Percentiles rank a stretch among this genome's conserved stretches.
phyloP scores from a whole-genome alignment of 2,329 filamentous ascomycete genomes.

The Botryotinia calthae region DNA sequence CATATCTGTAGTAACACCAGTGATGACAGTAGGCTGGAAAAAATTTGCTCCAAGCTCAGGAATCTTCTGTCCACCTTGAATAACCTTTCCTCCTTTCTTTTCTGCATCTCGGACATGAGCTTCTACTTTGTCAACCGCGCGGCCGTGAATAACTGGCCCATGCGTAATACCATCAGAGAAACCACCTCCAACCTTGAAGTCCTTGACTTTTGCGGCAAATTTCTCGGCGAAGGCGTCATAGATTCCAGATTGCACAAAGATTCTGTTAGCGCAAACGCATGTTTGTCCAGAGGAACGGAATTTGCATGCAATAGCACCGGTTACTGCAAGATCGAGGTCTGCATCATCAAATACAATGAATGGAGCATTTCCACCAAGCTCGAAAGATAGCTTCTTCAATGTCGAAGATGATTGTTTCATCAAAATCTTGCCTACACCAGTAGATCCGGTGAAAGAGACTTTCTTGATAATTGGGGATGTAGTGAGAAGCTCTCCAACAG shows the following conservation, averaged over 20 bases:
- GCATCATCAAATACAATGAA: constrained; percentile 98
- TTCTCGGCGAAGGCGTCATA: constrained; percentile 71
- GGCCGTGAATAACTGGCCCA: constrained; percentile 80
- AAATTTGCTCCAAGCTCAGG: constrained; percentile 79
- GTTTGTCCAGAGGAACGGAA: constrained; percentile 96
- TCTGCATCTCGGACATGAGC: constrained; percentile 77
- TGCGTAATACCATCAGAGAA: constrained; percentile 71
- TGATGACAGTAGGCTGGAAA: constrained; percentile 85
- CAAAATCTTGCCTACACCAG: constrained; percentile 65
- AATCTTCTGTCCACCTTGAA: constrained; percentile 72
- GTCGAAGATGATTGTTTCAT: constrained; percentile 88
- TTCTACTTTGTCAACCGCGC: constrained; percentile 76
- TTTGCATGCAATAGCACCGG: constrained; percentile 80
- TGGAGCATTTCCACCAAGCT: constrained; percentile 91
- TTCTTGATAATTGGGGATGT: constrained; percentile 77
- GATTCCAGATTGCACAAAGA: constrained; percentile 75
- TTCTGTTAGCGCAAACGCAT: constrained; percentile 84
- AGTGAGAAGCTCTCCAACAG: constrained; percentile 74
- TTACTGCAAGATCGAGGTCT: constrained; percentile 79
- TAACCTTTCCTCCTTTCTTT: constrained; percentile 71
- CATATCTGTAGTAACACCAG: constrained; percentile 85
- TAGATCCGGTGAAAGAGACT: constrained; percentile 89
- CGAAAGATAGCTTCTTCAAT: constrained; percentile 78
- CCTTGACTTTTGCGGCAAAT: constrained; percentile 69
- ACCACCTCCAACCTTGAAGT: constrained; percentile 73